A percentile compares a stretch with the other conserved stretches of the same genome.
phyloP scores from a whole-genome alignment of 106 monocot species.

The Acanthochlamys bracteata region DNA sequence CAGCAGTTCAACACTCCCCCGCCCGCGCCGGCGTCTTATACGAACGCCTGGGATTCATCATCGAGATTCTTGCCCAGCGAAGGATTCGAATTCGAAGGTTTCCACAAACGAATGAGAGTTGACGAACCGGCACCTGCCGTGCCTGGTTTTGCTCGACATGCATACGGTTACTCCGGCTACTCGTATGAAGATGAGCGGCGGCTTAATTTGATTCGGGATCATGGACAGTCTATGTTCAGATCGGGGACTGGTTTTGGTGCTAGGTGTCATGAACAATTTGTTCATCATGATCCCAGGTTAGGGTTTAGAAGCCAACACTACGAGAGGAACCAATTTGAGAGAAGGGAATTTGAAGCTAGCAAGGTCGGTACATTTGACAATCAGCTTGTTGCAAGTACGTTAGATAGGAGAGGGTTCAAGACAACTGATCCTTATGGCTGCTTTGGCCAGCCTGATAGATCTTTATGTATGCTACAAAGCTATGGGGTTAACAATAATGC shows the following conservation, averaged over 20 bases:
- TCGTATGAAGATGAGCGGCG: slow-evolving; percentile 49
- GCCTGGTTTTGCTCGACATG: slow-evolving; percentile 5
- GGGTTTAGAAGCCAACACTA: not conserved
- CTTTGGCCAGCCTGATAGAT: not conserved
- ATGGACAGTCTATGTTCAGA: slow-evolving; percentile 24
- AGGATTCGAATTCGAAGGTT: slow-evolving; percentile 14
- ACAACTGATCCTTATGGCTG: not conserved
- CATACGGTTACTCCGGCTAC: not conserved
- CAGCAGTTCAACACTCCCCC: not conserved
- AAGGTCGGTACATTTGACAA: not conserved
- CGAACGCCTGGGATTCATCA: not conserved
- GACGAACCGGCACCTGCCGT: slow-evolving; percentile 14
- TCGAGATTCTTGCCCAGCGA: slow-evolving; percentile 8
- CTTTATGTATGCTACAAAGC: not conserved
- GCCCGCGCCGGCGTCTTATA: not conserved
- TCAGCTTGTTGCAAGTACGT: not conserved
- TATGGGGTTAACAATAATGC: slow-evolving; percentile 2
- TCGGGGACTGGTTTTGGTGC: not conserved
- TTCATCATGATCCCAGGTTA: not conserved
- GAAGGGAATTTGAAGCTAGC: slow-evolving; percentile 5
- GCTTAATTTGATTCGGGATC: slow-evolving; percentile 54
- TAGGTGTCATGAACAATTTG: not conserved
- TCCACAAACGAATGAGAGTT: slow-evolving; percentile 49
- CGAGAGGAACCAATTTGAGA: slow-evolving; percentile 6
- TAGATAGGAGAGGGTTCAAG: not conserved